A percentile compares a stretch with the other conserved stretches of the same genome.
Conservation (phyloP, 2,329 filamentous ascomycete genomes). For the Trichoderma sp. region DNA sequence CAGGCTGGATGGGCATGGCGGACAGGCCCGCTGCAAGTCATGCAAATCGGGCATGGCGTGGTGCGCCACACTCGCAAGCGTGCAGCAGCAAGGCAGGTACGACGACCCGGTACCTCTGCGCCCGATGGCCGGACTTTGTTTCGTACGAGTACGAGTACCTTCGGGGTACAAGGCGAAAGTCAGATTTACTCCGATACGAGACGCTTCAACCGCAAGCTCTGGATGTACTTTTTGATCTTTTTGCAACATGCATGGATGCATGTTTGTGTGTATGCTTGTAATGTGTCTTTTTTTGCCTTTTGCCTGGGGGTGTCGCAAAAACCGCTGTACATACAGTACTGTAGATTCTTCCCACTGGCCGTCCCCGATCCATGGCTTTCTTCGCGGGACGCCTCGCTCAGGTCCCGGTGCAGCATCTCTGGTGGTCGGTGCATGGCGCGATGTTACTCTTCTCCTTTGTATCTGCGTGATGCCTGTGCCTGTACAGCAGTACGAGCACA, state of each 20-base stretch:
- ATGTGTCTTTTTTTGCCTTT: not conserved
- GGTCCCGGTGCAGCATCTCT: constrained; percentile 17
- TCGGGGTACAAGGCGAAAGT: not conserved
- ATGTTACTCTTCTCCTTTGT: not conserved
- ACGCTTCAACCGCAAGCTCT: not conserved
- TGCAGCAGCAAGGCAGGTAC: constrained; percentile 20
- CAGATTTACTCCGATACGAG: not conserved
- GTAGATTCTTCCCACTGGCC: not conserved
- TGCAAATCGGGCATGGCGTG: constrained; percentile 30
- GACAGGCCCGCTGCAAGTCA: constrained; percentile 32
- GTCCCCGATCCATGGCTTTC: not conserved
- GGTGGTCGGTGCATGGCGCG: constrained; percentile 10
- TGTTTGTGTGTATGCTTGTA: not conserved
- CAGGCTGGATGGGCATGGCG: constrained; percentile 20
- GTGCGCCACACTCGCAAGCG: constrained; percentile 6
- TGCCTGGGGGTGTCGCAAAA: not conserved
- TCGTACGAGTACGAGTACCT: not conserved
- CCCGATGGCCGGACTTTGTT: not conserved
- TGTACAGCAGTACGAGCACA: not conserved
- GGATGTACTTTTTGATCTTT: not conserved
- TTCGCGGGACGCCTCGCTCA: constrained; percentile 1
- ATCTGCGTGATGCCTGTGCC: not conserved
- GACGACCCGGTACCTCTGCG: not conserved
- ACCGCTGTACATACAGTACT: not conserved
- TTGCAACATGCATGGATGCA: not conserved